A percentile compares a stretch with the other conserved stretches of the same genome.
phyloP scores from a whole-genome alignment of 2,329 filamentous ascomycete genomes.

The Penicillium sp. region DNA sequence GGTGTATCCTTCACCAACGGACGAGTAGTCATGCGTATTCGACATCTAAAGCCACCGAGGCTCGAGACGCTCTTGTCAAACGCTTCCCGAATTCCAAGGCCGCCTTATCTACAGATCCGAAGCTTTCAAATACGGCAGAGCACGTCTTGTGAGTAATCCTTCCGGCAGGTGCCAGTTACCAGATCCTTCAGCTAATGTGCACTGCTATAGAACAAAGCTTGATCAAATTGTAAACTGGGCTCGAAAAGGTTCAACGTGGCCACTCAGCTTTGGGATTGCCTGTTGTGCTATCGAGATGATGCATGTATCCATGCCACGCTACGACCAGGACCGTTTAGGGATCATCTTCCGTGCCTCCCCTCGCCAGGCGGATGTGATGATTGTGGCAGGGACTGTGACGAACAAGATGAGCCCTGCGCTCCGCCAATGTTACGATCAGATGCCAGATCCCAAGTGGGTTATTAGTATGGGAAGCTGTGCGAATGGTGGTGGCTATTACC shows the following conservation, averaged over 20 bases:
- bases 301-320: constrained; percentile 76
- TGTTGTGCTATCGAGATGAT: constrained; percentile 94
- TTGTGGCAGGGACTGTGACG: constrained; percentile 87
- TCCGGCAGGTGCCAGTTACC: too few relatives aligned
- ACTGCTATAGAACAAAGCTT: constrained; percentile 78
- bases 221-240: constrained; percentile 84
- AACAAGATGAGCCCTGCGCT: constrained; percentile 96
- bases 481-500: constrained; percentile 84
- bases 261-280: constrained; percentile 84
- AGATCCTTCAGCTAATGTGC: too few relatives aligned
- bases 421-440: constrained; percentile 91
- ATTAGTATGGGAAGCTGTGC: constrained; percentile 84
- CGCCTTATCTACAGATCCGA: too few relatives aligned
- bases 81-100: too few relatives aligned
- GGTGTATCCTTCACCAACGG: too few relatives aligned
- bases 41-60: too few relatives aligned
- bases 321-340: constrained; percentile 11
- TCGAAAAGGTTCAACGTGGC: constrained; percentile 83
- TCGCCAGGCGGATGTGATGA: constrained; percentile 89
- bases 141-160: too few relatives aligned
- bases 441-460: constrained; percentile 90
- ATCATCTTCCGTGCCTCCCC: constrained; percentile 68
- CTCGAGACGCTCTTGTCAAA: too few relatives aligned
- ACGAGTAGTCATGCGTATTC: too few relatives aligned
- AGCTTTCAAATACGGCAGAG: too few relatives aligned